These are phyloP conservation scores for Ogataea neopini DNA, from an alignment of 805 yeast species.

Conservation along the genomic window DNA sequence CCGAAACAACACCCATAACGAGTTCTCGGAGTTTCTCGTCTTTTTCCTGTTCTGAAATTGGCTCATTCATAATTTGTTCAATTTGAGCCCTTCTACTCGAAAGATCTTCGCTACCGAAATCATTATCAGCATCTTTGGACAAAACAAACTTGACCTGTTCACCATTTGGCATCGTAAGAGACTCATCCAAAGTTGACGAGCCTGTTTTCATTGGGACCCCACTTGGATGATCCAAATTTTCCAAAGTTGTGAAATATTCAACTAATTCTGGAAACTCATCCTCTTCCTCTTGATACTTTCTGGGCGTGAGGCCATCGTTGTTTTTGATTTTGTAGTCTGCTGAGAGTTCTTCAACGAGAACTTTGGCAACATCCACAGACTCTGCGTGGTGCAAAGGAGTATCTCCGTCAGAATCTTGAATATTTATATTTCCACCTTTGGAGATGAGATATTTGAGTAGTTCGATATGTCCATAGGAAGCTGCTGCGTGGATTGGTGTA, in stretches of 20 bases:
- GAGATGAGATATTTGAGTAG: slow-evolving; percentile 57
- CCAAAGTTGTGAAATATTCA: slow-evolving; percentile 53
- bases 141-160: slow-evolving; percentile 60
- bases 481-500: slow-evolving; percentile 97
- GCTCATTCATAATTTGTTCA: slow-evolving; percentile 56
- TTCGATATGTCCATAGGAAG: slow-evolving; percentile 82
- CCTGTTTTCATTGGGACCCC: slow-evolving; percentile 23
- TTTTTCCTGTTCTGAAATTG: slow-evolving; percentile 66
- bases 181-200: neutral
- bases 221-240: slow-evolving; percentile 16
- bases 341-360: slow-evolving; percentile 62
- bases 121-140: slow-evolving; percentile 44
- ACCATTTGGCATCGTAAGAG: slow-evolving; percentile 31
- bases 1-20: slow-evolving; percentile 64
- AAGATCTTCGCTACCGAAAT: slow-evolving; percentile 41
- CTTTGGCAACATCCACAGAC: slow-evolving; percentile 60
- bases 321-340: slow-evolving; percentile 70
- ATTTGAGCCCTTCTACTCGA: slow-evolving; percentile 61
- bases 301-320: slow-evolving; percentile 72
- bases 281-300: slow-evolving; percentile 76
- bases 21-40: slow-evolving; percentile 74
- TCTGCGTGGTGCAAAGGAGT: slow-evolving; percentile 94
- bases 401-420: slow-evolving; percentile 88
- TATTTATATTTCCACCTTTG: slow-evolving; percentile 76
- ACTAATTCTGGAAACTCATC: slow-evolving; percentile 81